Base-by-base conservation (phyloP, 1,284 basidiomycete species). In the Cryptococcus sp. region DNA sequence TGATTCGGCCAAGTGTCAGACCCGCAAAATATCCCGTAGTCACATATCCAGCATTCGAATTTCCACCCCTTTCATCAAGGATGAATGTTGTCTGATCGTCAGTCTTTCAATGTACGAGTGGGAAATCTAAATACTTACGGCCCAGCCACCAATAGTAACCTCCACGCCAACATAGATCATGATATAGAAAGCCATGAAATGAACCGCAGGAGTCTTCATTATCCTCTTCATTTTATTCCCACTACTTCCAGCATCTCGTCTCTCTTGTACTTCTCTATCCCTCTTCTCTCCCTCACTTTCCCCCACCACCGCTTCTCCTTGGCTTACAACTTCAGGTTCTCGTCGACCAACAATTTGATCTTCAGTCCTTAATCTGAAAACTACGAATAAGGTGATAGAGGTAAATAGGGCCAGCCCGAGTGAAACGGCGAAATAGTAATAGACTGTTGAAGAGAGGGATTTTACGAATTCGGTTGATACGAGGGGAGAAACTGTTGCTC, bases 401-500 rank as follows among this genome's bases (percentile, higher is more conserved):
- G 83, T 85, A 25, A 74, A 55, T 1, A 80, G 49, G 0, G 82
- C 78, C 4, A 86, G 66, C 0, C 77, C 82, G 1, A 86, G 74
- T 0, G 84, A 85, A 2, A 79, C 77, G 3, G 86, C 70, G 63
- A 82, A 88, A 63, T 85, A 81, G 64, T 81, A 81, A 11, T 81
- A 83, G 42, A 71, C 68, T 78, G 81, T 82, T 21, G 46, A 72
- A 70, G 4, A 61, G 59, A 52, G 78, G 37, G 51, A 59, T 50
- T 81, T 77, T 18, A 83, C 76, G 57, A 87, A 87, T 50, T 85
- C 81, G 0, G 86, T 88, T 0, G 85, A 79, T 0, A 83, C 81
- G 3, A 88, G 77, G 0, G 86, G 86, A 0, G 84, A 75, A 11
- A 78, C 73, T 36, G 87, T 81, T 0, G 87, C 86, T 1, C 86